Evolutionary conservation across 2,329 filamentous ascomycete species (phyloP), one percentile per base, ranked within the genome.

Genomic region (Microdochium bolleyi): DNA sequence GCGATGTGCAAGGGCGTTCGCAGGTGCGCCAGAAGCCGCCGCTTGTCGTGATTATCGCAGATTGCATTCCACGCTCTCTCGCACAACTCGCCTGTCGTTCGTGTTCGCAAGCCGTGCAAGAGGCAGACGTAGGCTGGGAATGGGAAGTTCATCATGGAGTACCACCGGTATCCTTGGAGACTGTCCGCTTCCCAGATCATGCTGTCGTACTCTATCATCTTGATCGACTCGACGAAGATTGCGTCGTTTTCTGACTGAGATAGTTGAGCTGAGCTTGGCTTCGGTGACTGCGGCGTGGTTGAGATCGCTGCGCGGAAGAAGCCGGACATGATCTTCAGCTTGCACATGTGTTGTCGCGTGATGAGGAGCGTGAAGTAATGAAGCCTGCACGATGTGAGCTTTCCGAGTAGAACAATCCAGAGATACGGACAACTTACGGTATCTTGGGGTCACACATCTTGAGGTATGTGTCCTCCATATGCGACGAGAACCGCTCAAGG

Each of bases 111-210:
- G 60, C 83, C 79, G 49, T 75, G 76, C 13, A 82, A 72, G 22
- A 84, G 69, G 59, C 80, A 82, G 63, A 84, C 79, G 64, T 83
- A 84, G 1, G 78, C 80, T 2, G 79, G 80, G 56, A 84, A 75
- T 9, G 81, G 81, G 52, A 83, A 81, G 62, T 83, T 73, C 59
- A 82, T 76, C 57, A 75, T 71, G 0, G 78, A 80, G 60, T 80
- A 84, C 81, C 81, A 84, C 50, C 70, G 70, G 58, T 79, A 84
- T 2, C 76, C 72, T 16, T 72, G 72, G 3, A 84, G 66, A 49
- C 67, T 72, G 16, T 79, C 73, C 5, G 75, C 72, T 1, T 71
- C 70, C 55, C 82, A 77, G 22, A 83, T 73, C 34, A 77, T 60
- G 54, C 79, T 81, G 63, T 84, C 80, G 55, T 79, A 80, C 62